Conservation (phyloP, 352 stramenopile genomes). For the Peronosclerospora sorghi region DNA sequence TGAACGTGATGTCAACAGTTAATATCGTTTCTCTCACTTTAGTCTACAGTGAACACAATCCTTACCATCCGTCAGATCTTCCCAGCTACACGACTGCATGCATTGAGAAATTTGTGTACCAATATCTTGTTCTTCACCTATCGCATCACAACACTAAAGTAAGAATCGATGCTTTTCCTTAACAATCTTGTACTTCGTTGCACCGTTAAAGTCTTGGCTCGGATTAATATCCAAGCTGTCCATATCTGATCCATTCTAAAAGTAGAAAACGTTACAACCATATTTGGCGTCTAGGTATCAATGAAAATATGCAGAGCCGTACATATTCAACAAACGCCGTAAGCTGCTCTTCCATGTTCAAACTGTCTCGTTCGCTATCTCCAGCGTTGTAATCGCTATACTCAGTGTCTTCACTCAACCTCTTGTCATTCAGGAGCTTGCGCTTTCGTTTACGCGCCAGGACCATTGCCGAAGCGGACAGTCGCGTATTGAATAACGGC, state of each 20-base stretch:
- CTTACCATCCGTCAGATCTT: slow-evolving; percentile 26
- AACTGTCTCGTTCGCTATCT: slow-evolving; percentile 19
- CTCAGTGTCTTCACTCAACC: slow-evolving; percentile 14
- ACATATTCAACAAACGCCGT: slow-evolving; percentile 56
- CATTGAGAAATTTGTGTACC: slow-evolving; percentile 13
- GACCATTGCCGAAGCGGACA: slow-evolving; percentile 23
- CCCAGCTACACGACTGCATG: slow-evolving; percentile 22
- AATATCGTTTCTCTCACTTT: slow-evolving; percentile 5
- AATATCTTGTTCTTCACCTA: slow-evolving; percentile 12
- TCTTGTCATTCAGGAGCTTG: slow-evolving; percentile 13
- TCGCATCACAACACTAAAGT: not conserved
- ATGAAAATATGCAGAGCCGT: too few species aligned
- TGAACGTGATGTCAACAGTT: slow-evolving; percentile 12
- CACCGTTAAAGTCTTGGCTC: slow-evolving; percentile 54
- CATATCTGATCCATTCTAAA: slow-evolving; percentile 40
- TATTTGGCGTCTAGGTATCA: not conserved
- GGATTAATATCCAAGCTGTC: slow-evolving; percentile 46
- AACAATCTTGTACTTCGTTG: not conserved
- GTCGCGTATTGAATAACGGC: slow-evolving; percentile 2
- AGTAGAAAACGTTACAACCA: not conserved
- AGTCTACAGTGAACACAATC: slow-evolving; percentile 1
- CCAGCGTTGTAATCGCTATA: slow-evolving; percentile 14
- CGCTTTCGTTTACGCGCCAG: slow-evolving; percentile 21
- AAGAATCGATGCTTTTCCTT: not conserved
- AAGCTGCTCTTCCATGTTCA: slow-evolving; percentile 38